Percentiles rank a stretch among this genome's conserved stretches.
Conservation (phyloP, 106 monocot species). For the Xerophyta viscosa region DNA sequence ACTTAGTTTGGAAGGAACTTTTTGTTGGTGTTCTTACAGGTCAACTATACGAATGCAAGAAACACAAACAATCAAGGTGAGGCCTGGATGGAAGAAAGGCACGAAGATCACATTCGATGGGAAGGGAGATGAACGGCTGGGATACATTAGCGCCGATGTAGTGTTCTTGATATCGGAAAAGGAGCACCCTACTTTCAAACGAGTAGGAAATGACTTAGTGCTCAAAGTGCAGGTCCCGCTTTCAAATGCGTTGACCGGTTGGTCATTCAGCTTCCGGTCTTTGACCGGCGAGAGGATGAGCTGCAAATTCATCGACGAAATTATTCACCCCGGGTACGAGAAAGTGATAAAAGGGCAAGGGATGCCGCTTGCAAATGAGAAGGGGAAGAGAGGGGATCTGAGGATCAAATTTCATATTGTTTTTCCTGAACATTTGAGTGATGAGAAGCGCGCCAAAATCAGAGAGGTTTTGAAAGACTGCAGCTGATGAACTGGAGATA, state of each 20-base stretch:
- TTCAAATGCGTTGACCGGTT: slow-evolving; percentile 60
- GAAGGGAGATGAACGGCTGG: slow-evolving; percentile 50
- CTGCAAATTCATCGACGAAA: slow-evolving; percentile 39
- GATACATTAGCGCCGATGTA: slow-evolving; percentile 39
- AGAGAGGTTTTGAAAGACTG: slow-evolving; percentile 26
- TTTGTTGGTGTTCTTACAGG: too few relatives aligned
- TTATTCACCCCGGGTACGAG: slow-evolving; percentile 61
- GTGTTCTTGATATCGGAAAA: slow-evolving; percentile 48
- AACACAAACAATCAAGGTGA: slow-evolving; percentile 37
- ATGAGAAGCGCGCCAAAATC: slow-evolving; percentile 23
- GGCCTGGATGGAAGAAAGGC: slow-evolving; percentile 68
- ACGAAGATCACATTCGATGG: slow-evolving; percentile 51
- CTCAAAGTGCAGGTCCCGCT: slow-evolving; percentile 57
- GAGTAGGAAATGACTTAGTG: slow-evolving; percentile 56
- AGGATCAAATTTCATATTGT: slow-evolving; percentile 47
- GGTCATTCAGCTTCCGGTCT: slow-evolving; percentile 50
- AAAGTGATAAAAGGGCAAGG: slow-evolving; percentile 59
- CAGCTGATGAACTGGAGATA: slow-evolving; percentile 21
- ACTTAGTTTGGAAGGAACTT: too few relatives aligned
- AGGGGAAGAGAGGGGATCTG: slow-evolving; percentile 43
- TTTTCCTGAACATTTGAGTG: slow-evolving; percentile 39
- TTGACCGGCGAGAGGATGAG: slow-evolving; percentile 53
- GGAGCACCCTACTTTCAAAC: slow-evolving; percentile 59
- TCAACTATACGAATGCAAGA: slow-evolving; percentile 41
- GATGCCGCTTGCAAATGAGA: slow-evolving; percentile 49